Base-by-base conservation (phyloP, 345 rosid genomes). In the Eucalyptus caleyi region DNA sequence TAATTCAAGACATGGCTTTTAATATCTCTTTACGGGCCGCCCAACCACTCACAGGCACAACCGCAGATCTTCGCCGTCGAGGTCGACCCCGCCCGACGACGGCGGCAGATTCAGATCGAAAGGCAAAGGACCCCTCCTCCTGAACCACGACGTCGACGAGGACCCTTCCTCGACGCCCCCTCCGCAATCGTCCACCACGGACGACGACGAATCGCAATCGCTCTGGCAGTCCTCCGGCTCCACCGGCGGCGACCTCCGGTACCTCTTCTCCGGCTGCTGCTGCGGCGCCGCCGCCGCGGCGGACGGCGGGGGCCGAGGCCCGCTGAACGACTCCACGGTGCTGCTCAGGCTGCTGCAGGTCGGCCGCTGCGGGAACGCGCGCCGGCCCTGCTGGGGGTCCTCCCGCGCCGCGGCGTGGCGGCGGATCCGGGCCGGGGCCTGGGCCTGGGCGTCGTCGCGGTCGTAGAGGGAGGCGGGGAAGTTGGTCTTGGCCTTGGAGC, bases 101-200 rank as follows among this genome's bases (percentile, higher is more conserved):
- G 99, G 98, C 56, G 99, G 99, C 60, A 94, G 91, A 91, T 97
- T 97, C 50, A 97, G 99, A 96, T 97, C 99, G 72, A 97, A 95
- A 32, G 95, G 95, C 83, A 96, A 88, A 92, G 92, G 50, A 21
- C 45, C 40, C 91, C 60, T 62, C 45, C 60, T 72, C n/a, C 37
- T 92, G 72, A 89, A 90, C 90, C 65, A 89, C 32, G 95, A 92
- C 4, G 96, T 93, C 42, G 95, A 92, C 13, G 96, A 94, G 1
- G 93, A 37, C 45, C 15, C 83, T 30, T 40, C 47, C 30, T 77
- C 92, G 50, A 92, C 94, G 27, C 42, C 88, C 67, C 91, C 96
- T 12, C 92, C 96, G 26, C 93, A 89, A 47, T 92, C 96, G 32
- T 97, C 97, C 67, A 95, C 90, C 80, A 96, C 99, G 59, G 99